Evolutionary conservation across 331 rosid species (phyloP).

Genomic region (Acacia concinna): DNA sequence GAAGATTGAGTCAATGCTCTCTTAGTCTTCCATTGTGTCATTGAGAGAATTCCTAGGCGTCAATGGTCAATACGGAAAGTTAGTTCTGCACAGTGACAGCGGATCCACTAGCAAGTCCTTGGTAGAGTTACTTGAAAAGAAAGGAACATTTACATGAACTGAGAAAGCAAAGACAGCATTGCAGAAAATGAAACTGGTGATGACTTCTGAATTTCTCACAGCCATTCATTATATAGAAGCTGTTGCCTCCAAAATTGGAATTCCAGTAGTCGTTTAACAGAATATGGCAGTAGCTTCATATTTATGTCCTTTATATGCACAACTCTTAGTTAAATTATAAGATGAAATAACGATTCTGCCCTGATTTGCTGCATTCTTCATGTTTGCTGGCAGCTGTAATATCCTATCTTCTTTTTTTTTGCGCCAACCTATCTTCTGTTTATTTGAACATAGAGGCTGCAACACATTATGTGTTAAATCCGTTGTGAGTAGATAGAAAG

Average conservation of each 20-base stretch:
- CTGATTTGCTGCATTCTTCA: neutral
- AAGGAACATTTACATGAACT: neutral
- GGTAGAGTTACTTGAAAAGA: neutral
- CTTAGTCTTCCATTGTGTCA: neutral
- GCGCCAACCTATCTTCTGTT: conserved; percentile 1
- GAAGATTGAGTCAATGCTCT: neutral
- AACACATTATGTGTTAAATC: neutral
- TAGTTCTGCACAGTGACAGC: neutral
- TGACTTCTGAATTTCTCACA: neutral
- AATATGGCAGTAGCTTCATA: neutral
- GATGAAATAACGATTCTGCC: neutral
- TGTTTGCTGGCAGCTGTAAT: neutral
- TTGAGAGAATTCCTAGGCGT: too few relatives aligned
- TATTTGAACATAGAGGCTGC: conserved; percentile 4
- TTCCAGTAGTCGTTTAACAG: neutral
- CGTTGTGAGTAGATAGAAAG: neutral
- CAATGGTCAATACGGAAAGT: neutral
- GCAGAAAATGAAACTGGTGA: neutral
- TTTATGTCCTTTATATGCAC: neutral
- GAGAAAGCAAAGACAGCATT: neutral
- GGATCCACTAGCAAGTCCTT: neutral
- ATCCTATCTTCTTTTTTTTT: conserved; percentile 4
- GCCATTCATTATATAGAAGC: neutral
- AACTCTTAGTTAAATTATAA: neutral
- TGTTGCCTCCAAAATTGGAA: neutral